Evolutionary conservation across 306 rosid genomes (phyloP).

Genomic region (Pyrus betulifolia): DNA sequence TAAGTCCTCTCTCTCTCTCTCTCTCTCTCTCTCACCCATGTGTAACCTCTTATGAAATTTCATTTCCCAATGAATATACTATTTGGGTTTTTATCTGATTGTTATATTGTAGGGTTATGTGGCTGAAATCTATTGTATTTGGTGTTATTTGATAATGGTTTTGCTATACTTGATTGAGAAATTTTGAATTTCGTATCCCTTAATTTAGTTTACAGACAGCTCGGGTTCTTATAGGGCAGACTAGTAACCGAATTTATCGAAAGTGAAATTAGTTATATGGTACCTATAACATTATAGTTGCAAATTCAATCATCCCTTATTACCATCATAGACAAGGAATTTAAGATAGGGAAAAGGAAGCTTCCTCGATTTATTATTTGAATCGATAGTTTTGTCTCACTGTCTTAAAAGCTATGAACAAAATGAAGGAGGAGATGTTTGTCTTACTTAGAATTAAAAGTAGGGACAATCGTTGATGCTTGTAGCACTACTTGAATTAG

Average conservation of each 20-base stretch:
- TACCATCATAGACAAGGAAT: not conserved
- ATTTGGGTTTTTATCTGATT: constrained; percentile 6
- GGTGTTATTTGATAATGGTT: not conserved
- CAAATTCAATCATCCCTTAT: not conserved
- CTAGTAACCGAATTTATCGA: not conserved
- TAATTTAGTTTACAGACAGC: not conserved
- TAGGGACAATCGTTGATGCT: not conserved
- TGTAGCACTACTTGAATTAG: not conserved
- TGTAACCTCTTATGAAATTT: not conserved
- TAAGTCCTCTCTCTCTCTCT: constrained; percentile 20
- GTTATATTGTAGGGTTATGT: not conserved
- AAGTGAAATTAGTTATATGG: not conserved
- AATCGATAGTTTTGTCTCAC: not conserved
- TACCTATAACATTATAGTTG: not conserved
- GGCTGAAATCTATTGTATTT: not conserved
- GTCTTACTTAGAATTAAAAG: not conserved
- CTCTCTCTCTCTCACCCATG: not conserved
- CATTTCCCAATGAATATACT: not conserved
- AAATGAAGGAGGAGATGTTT: no score
- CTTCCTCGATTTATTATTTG: not conserved
- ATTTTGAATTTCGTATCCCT: not conserved
- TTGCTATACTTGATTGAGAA: not conserved
- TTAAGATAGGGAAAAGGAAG: not conserved
- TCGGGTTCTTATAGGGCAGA: not conserved
- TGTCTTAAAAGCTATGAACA: not conserved